Conservation (phyloP, 768 basidiomycete species). For the Wakefieldia striispora region DNA sequence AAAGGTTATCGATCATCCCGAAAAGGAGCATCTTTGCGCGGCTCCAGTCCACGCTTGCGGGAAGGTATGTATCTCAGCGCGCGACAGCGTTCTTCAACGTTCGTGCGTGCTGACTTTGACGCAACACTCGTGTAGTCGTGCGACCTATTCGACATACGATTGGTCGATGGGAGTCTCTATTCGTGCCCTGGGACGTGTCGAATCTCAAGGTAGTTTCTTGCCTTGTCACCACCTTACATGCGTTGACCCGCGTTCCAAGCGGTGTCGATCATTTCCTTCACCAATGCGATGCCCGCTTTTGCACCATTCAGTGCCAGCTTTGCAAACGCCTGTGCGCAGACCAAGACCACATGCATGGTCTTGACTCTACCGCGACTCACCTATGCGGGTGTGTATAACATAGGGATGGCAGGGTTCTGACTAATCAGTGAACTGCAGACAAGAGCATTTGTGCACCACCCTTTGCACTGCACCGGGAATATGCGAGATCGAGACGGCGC, state of each 20-base stretch:
- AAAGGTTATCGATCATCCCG: constrained; percentile 47
- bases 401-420: background rate
- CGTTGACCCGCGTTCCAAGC: constrained; percentile 29
- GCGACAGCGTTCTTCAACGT: no score
- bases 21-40: constrained; percentile 52
- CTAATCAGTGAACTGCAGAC: constrained; percentile 32
- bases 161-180: constrained; percentile 32
- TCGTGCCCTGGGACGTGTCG: constrained; percentile 43
- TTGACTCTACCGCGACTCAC: constrained; percentile 40
- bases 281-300: constrained; percentile 49
- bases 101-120: background rate
- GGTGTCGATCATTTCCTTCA: constrained; percentile 45
- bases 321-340: constrained; percentile 53
- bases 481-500: constrained; percentile 58
- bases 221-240: background rate
- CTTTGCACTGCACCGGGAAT: constrained; percentile 46
- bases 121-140: constrained; percentile 36
- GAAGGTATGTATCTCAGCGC: constrained; percentile 32
- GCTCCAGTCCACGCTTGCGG: constrained; percentile 56
- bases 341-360: constrained; percentile 52
- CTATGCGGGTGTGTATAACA: constrained; percentile 50
- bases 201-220: constrained; percentile 37
- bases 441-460: constrained; percentile 47
- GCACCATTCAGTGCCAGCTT: constrained; percentile 52
- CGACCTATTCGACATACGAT: constrained; percentile 30